phyloP scores from a whole-genome alignment of 2,329 filamentous ascomycete genomes.

The Pseudonectria buxi region DNA sequence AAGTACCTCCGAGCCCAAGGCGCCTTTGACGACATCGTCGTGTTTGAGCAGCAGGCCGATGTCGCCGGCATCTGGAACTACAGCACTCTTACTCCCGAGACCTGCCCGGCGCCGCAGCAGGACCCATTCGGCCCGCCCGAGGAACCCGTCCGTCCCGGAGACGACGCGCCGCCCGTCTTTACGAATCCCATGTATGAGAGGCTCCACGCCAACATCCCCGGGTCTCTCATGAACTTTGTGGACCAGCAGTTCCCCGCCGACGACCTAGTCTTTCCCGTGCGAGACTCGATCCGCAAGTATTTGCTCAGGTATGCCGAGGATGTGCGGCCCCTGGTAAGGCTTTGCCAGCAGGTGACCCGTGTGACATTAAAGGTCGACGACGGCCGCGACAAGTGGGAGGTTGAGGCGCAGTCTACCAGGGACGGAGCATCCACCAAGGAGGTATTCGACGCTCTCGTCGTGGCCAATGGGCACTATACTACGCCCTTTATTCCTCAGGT shows the following conservation, averaged over 20 bases:
- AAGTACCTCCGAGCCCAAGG: slow-evolving; percentile 71
- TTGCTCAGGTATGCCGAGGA: slow-evolving; percentile 65
- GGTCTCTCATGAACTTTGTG: slow-evolving; percentile 71
- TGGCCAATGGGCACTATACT: slow-evolving; percentile 70
- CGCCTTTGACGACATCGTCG: slow-evolving; percentile 59
- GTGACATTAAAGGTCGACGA: slow-evolving; percentile 32
- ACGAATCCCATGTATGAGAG: slow-evolving; percentile 77
- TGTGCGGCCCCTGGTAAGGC: slow-evolving; percentile 59
- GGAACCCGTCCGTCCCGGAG: slow-evolving; percentile 47
- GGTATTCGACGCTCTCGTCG: slow-evolving; percentile 66
- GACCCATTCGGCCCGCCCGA: slow-evolving; percentile 57
- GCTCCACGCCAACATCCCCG: slow-evolving; percentile 82
- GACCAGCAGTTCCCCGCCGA: slow-evolving; percentile 59
- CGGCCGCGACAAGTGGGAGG: slow-evolving; percentile 50
- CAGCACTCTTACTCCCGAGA: slow-evolving; percentile 42
- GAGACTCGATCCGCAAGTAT: slow-evolving; percentile 66
- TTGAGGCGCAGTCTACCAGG: slow-evolving; percentile 47
- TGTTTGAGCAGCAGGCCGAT: slow-evolving; percentile 75
- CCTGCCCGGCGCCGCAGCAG: slow-evolving; percentile 60
- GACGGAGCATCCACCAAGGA: slow-evolving; percentile 34
- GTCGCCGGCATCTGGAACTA: slow-evolving; percentile 88
- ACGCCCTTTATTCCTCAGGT: slow-evolving; percentile 61
- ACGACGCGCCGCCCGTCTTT: slow-evolving; percentile 49
- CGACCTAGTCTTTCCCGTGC: slow-evolving; percentile 66
- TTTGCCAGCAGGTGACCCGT: slow-evolving; percentile 63